Base-by-base conservation (phyloP, 108 stramenopile genomes). In the Nannochloropsis gaditana region DNA sequence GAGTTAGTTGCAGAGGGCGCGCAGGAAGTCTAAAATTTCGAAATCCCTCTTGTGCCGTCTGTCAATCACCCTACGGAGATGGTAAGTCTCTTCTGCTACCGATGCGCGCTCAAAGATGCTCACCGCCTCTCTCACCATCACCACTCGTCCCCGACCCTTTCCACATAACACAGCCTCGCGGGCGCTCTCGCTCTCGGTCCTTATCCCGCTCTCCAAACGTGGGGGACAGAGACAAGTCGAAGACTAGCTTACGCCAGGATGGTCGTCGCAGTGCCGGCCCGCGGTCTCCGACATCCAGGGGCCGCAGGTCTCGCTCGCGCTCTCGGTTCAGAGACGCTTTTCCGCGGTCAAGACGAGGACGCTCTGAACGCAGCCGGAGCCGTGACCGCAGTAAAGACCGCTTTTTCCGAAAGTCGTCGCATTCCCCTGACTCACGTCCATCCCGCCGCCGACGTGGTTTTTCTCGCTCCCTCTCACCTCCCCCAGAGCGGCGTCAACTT, bases 401-500 rank as follows among this genome's bases (percentile, higher is more conserved):
- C 31, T 1, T 31, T 31, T 31, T 1, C 31, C n/a, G 59, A 73
- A 15, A 6, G n/a, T 6, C 59, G 59, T 6, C 59, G 5, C 59
- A 3, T n/a, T n/a, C 31, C 31, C 31, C 31, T 31, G 31, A 31
- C 31, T 31, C 31, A 31, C n/a, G 19, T 73, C 59, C 59, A 73
- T 6, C 59, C 5, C 6, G n/a, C n/a, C 59, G 59, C 59, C 8
- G 59, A n/a, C 59, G 59, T 8, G 2, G 2, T 2, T 73, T n/a
- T 73, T 73, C 59, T n/a, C 59, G 59, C n/a, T 73, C 59, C 59
- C 59, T 15, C 59, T 73, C 59, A n/a, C n/a, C 59, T 73, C 59
- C 59, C n/a, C 59, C 19, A 3, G 31, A 31, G 31, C 31, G 31
- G 31, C 31, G 31, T 31, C 31, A 31, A 31, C 31, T 31, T 31